Conservation (phyloP, 345 rosid genomes). For the Turnera subulata region DNA sequence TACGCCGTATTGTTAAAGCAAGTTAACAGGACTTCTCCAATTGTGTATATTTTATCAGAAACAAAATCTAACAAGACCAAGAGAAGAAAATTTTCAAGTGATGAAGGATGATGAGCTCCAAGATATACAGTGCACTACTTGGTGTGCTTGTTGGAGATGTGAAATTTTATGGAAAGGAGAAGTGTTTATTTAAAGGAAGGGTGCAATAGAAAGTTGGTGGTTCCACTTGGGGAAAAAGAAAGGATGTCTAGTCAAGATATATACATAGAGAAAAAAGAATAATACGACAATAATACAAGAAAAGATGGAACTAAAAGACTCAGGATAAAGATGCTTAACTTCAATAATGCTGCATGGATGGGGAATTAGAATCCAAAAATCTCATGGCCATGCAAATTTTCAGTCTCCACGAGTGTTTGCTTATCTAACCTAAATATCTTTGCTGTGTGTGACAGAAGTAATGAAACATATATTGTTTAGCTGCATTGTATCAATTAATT, state of each 20-base stretch:
- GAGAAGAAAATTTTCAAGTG: background rate
- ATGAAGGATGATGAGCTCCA: background rate
- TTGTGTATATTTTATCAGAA: too few relatives aligned
- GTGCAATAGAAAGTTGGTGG: conserved; percentile 18
- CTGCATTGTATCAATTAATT: too few relatives aligned
- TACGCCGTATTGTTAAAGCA: conserved; percentile 19
- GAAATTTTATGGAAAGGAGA: conserved; percentile 2
- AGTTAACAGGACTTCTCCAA: background rate
- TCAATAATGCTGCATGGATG: conserved; percentile 47
- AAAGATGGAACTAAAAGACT: conserved; percentile 33
- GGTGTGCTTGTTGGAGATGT: conserved; percentile 6
- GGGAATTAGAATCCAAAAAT: conserved; percentile 45
- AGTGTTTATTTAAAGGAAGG: conserved; percentile 29
- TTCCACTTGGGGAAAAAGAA: conserved; percentile 35
- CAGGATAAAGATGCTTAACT: conserved; percentile 52
- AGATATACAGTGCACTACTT: background rate
- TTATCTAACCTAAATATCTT: conserved; percentile 6
- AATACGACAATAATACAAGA: conserved; percentile 43
- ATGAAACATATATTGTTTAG: too few relatives aligned
- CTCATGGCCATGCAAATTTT: conserved; percentile 17
- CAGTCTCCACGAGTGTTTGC: conserved; percentile 15
- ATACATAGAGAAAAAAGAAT: conserved; percentile 25
- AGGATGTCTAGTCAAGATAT: conserved; percentile 36
- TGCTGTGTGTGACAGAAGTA: background rate
- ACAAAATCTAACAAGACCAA: background rate